A percentile compares a stretch with the other conserved stretches of the same genome.
Conservation (phyloP, 768 basidiomycete genomes). For the Lactarius tabidus region DNA sequence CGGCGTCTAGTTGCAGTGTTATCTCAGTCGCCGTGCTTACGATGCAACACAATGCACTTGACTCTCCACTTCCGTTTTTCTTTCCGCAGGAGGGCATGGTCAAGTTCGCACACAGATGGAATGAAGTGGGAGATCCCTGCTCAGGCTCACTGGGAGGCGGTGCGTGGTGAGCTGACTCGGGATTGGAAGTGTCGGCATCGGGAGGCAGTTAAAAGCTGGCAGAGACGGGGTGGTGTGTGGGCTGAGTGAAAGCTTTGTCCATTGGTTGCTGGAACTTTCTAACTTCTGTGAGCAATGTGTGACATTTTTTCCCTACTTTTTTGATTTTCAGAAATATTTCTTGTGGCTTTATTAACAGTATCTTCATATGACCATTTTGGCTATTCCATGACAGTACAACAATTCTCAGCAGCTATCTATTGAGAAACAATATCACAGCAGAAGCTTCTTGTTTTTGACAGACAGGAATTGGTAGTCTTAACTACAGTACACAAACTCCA, state of each 20-base stretch:
- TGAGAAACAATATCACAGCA: too few species aligned
- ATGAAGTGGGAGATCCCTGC: slow-evolving; percentile 64
- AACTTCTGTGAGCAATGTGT: too few species aligned
- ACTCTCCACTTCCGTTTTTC: slow-evolving; percentile 21
- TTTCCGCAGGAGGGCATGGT: slow-evolving; percentile 12
- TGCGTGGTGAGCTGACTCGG: slow-evolving; percentile 59
- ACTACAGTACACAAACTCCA: too few species aligned
- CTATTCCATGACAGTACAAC: too few species aligned
- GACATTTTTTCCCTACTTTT: too few species aligned
- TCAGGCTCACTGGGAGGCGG: slow-evolving; percentile 61
- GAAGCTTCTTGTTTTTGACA: too few species aligned
- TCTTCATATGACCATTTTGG: too few species aligned
- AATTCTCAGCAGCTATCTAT: too few species aligned
- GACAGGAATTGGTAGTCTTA: too few species aligned
- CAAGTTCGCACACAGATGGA: slow-evolving; percentile 49
- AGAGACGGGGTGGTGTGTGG: slow-evolving; percentile 47
- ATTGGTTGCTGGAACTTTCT: too few species aligned
- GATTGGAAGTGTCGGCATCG: slow-evolving; percentile 76
- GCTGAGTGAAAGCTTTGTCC: slow-evolving; percentile 25
- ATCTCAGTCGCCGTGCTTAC: background rate
- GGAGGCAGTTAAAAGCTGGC: slow-evolving; percentile 65
- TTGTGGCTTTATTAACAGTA: too few species aligned
- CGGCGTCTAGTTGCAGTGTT: background rate
- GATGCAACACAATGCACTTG: background rate
- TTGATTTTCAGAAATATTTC: too few species aligned